phyloP scores from a whole-genome alignment of 2,329 filamentous ascomycete genomes.

The Verticillium tricorpus region DNA sequence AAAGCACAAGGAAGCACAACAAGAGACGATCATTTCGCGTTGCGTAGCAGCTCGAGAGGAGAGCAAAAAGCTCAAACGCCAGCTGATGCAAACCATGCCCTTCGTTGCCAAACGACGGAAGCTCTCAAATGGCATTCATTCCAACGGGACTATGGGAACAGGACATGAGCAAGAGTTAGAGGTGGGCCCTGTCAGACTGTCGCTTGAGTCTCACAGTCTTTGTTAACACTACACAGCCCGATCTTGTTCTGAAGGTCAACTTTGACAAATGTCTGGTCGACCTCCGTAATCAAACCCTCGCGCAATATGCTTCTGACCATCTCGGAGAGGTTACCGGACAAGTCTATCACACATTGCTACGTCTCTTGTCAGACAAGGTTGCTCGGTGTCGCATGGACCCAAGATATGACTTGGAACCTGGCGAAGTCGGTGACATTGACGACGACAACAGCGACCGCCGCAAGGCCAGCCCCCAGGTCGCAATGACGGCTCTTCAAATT shows the following conservation, averaged over 20 bases:
- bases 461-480: constrained; percentile 22
- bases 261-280: constrained; percentile 80
- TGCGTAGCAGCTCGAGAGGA: constrained; percentile 51
- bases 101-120: constrained; percentile 48
- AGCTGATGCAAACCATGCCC: constrained; percentile 38
- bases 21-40: constrained; percentile 48
- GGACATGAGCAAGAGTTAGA: constrained; percentile 43
- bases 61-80: constrained; percentile 45
- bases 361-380: constrained; percentile 64
- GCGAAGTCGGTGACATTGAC: constrained; percentile 23
- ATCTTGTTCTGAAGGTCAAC: constrained; percentile 74
- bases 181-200: constrained; percentile 33
- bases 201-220: not conserved
- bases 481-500: constrained; percentile 52
- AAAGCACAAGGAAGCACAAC: constrained; percentile 63
- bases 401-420: constrained; percentile 33
- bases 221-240: constrained; percentile 44
- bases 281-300: constrained; percentile 73
- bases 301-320: constrained; percentile 64
- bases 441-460: constrained; percentile 23
- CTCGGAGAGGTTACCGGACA: constrained; percentile 71
- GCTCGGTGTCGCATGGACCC: constrained; percentile 61
- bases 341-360: constrained; percentile 72
- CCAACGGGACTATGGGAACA: constrained; percentile 25
- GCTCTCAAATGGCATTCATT: constrained; percentile 42